Evolutionary conservation across 1,284 basidiomycete genomes (phyloP).

Genomic region (Malassezia brasiliensis): DNA sequence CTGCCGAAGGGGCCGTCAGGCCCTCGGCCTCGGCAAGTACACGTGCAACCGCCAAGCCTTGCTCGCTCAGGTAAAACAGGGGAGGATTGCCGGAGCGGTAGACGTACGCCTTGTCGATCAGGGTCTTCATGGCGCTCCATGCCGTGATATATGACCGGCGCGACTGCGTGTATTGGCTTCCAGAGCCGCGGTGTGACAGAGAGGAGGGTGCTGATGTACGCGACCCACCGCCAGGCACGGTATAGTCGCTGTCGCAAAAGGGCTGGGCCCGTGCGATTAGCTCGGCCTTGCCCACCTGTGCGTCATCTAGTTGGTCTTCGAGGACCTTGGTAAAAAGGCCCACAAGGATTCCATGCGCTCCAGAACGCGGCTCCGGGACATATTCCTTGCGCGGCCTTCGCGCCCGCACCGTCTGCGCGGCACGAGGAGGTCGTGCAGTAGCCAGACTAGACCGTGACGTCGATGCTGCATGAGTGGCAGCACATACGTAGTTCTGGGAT

Average conservation of each 20-base stretch:
- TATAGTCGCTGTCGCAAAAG: slow-evolving; percentile 38
- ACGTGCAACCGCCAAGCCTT: slow-evolving; percentile 32
- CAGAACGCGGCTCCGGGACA: slow-evolving; percentile 38
- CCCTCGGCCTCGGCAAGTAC: slow-evolving; percentile 12
- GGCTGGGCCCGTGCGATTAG: slow-evolving; percentile 38
- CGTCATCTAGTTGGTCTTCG: slow-evolving; percentile 12
- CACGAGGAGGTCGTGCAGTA: not conserved
- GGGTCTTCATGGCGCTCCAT: slow-evolving; percentile 46
- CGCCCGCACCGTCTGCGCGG: not conserved
- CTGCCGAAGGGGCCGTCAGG: not conserved
- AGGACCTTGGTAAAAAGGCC: slow-evolving; percentile 27
- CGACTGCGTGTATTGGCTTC: slow-evolving; percentile 3
- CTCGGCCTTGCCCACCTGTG: slow-evolving; percentile 28
- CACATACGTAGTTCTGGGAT: slow-evolving; percentile 26
- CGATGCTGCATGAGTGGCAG: not conserved
- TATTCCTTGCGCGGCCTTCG: slow-evolving; percentile 23
- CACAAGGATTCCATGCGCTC: slow-evolving; percentile 42
- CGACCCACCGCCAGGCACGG: slow-evolving; percentile 18
- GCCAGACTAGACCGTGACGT: not conserved
- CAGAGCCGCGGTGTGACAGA: slow-evolving; percentile 13
- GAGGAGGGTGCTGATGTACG: slow-evolving; percentile 13
- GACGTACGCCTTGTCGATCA: slow-evolving; percentile 42
- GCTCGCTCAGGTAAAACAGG: slow-evolving; percentile 33
- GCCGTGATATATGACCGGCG: slow-evolving; percentile 32
- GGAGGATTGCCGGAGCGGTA: slow-evolving; percentile 41